These are phyloP conservation scores for Saprolegnia parasitica DNA, from an alignment of 352 stramenopile genomes.

Conservation along the genomic window DNA sequence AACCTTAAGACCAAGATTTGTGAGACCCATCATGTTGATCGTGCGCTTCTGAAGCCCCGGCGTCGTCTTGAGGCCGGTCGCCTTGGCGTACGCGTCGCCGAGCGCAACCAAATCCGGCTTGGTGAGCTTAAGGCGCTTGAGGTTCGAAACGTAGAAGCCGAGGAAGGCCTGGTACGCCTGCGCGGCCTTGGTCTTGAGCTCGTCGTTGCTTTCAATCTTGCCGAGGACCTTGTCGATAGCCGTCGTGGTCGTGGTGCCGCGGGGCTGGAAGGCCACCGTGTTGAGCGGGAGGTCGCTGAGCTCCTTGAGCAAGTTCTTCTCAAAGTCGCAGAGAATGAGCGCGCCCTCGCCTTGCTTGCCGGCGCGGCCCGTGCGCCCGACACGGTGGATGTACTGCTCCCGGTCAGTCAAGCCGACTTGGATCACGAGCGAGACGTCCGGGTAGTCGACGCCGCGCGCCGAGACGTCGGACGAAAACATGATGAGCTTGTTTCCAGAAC, in stretches of 20 bases:
- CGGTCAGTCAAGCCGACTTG: slow-evolving; percentile 80
- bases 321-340: slow-evolving; percentile 82
- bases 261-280: neutral
- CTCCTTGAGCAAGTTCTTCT: slow-evolving; percentile 63
- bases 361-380: slow-evolving; percentile 90
- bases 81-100: slow-evolving; percentile 55
- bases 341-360: slow-evolving; percentile 82
- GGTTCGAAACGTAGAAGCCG: slow-evolving; percentile 89
- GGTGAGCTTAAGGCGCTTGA: slow-evolving; percentile 49
- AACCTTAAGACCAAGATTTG: neutral
- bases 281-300: slow-evolving; percentile 61
- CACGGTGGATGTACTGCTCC: slow-evolving; percentile 94
- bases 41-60: slow-evolving; percentile 83
- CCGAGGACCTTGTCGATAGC: slow-evolving; percentile 21
- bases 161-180: slow-evolving; percentile 92
- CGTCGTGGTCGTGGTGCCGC: slow-evolving; percentile 24
- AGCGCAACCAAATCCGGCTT: slow-evolving; percentile 59
- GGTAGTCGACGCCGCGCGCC: slow-evolving; percentile 93
- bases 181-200: slow-evolving; percentile 69
- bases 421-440: slow-evolving; percentile 87
- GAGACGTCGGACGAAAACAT: slow-evolving; percentile 95
- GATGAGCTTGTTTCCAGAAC: slow-evolving; percentile 73
- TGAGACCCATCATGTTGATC: slow-evolving; percentile 78
- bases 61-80: slow-evolving; percentile 58
- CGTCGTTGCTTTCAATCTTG: slow-evolving; percentile 39